Evolutionary conservation across 148 eudicot genomes (phyloP).

Genomic region (Bassia scoparia): DNA sequence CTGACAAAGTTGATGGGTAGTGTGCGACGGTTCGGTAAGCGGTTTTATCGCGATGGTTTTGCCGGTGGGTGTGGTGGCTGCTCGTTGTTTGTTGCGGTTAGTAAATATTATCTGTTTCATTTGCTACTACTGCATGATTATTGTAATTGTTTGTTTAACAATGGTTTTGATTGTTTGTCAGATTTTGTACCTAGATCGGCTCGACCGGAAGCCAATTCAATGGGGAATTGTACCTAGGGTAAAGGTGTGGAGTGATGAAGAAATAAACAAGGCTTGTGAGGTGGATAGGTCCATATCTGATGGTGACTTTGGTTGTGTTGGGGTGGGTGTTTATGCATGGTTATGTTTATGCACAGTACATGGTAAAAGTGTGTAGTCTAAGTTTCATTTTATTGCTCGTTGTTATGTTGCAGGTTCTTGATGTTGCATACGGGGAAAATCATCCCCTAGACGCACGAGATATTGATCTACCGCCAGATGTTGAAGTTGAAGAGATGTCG

Average conservation of each 20-base stretch:
- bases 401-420: too few relatives aligned
- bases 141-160: background rate
- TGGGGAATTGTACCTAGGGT: background rate
- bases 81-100: background rate
- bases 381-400: too few relatives aligned
- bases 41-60: background rate
- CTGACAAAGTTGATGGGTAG: background rate
- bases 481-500: too few relatives aligned
- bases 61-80: background rate
- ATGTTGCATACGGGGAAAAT: too few relatives aligned
- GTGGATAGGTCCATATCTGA: too few relatives aligned
- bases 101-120: background rate
- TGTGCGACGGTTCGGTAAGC: background rate
- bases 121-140: background rate
- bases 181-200: background rate
- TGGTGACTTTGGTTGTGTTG: too few relatives aligned
- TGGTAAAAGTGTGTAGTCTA: too few relatives aligned
- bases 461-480: too few relatives aligned
- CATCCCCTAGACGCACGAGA: too few relatives aligned
- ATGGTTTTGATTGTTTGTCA: background rate
- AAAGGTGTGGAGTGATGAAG: background rate
- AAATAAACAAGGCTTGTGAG: too few relatives aligned
- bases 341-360: too few relatives aligned
- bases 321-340: too few relatives aligned
- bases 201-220: background rate